A percentile compares a stretch with the other conserved stretches of the same genome.
Evolutionary conservation across 371 early-diverging fungal species (phyloP).

Genomic region (Mucor saturninus): DNA sequence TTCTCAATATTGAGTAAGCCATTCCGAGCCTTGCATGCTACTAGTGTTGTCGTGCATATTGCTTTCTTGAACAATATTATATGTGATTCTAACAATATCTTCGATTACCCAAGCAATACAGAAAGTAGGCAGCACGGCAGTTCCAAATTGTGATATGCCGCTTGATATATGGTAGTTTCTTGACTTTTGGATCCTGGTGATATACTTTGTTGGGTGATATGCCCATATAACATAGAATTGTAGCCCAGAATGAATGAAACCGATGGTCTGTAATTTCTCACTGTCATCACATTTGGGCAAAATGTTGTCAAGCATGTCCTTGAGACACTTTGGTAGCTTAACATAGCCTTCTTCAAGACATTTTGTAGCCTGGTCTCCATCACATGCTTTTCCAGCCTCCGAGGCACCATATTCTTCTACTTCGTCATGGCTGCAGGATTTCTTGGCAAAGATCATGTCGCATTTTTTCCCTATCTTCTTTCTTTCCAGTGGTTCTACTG

Average conservation of each 20-base stretch:
- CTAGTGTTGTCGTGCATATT: slow-evolving; percentile 24
- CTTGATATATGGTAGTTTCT: slow-evolving; percentile 24
- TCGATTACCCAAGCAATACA: slow-evolving; percentile 19
- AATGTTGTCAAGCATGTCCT: slow-evolving; percentile 17
- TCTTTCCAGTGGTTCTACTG: slow-evolving; percentile 13
- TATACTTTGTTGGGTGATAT: slow-evolving; percentile 22
- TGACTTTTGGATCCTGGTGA: slow-evolving; percentile 21
- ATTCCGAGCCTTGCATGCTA: slow-evolving; percentile 22
- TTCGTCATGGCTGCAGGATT: slow-evolving; percentile 12
- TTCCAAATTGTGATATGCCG: slow-evolving; percentile 19
- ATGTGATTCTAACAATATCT: slow-evolving; percentile 21
- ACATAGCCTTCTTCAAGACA: slow-evolving; percentile 9
- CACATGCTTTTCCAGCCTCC: slow-evolving; percentile 13
- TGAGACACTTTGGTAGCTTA: slow-evolving; percentile 16
- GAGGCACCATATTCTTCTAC: slow-evolving; percentile 15
- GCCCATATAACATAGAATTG: slow-evolving; percentile 20
- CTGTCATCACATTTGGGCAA: not conserved
- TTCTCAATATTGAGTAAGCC: slow-evolving; percentile 26
- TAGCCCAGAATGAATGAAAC: slow-evolving; percentile 23
- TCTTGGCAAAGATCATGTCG: slow-evolving; percentile 18
- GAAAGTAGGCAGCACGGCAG: slow-evolving; percentile 15
- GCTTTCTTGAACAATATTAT: slow-evolving; percentile 20
- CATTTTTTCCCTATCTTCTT: slow-evolving; percentile 14
- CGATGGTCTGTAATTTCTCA: not conserved
- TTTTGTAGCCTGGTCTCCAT: slow-evolving; percentile 20